These are phyloP conservation scores for Colletotrichum falcatum DNA, from an alignment of 2,329 filamentous ascomycete species.

Conservation along the genomic window DNA sequence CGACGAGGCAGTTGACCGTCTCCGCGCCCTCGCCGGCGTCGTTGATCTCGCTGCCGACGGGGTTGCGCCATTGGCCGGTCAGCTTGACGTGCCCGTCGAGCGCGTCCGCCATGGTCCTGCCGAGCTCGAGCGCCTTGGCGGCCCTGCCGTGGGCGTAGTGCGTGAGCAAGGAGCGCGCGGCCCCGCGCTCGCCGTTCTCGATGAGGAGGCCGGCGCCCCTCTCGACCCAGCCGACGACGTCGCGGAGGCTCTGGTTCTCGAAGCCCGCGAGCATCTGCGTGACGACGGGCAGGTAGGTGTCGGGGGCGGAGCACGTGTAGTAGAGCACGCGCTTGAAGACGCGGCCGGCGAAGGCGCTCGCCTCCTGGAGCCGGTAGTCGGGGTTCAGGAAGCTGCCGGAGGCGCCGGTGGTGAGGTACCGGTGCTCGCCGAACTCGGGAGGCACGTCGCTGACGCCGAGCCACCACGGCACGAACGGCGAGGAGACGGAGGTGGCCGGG, in stretches of 20 bases:
- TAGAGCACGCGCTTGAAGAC: constrained; percentile 48
- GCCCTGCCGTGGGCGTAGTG: constrained; percentile 45
- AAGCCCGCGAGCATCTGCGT: constrained; percentile 45
- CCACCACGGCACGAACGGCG: constrained; percentile 47
- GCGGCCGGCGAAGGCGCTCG: constrained; percentile 45
- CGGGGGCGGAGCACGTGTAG: constrained; percentile 47
- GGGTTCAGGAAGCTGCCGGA: constrained; percentile 45
- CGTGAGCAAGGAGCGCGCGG: constrained; percentile 43
- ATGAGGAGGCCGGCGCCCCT: constrained; percentile 42
- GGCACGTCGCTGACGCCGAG: constrained; percentile 45
- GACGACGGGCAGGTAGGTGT: constrained; percentile 44
- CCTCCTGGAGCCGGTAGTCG: constrained; percentile 47
- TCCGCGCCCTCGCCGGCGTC: constrained; percentile 48
- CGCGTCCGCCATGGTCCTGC: constrained; percentile 41
- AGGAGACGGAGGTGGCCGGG: constrained; percentile 45
- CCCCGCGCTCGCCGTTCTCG: constrained; percentile 38
- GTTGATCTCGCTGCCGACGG: constrained; percentile 48
- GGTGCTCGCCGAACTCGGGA: constrained; percentile 46
- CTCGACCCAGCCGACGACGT: constrained; percentile 45
- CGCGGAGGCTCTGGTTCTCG: constrained; percentile 43
- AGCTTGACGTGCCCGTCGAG: constrained; percentile 46
- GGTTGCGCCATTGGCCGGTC: constrained; percentile 43
- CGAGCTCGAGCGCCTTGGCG: constrained; percentile 43
- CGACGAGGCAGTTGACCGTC: constrained; percentile 52
- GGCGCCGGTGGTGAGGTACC: constrained; percentile 46